phyloP scores from a whole-genome alignment of 116 monocot genomes.

The Cymodocea nodosa region DNA sequence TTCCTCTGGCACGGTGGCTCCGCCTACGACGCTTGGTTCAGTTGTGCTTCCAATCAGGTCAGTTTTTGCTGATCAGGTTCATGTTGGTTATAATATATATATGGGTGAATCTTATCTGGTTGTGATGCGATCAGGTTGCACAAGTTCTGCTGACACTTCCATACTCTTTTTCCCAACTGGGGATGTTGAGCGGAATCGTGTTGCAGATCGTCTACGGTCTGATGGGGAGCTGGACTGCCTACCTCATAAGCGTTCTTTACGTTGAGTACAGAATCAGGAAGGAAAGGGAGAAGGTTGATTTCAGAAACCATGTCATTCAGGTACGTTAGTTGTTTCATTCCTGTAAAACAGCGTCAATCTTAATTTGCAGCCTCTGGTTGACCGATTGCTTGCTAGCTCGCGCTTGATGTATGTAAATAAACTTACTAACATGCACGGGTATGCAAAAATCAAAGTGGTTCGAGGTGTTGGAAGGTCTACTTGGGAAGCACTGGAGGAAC shows the following conservation, averaged over 20 bases:
- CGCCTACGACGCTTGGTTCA: conserved; percentile 93
- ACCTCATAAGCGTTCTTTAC: conserved; percentile 83
- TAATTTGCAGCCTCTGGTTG: too few species aligned
- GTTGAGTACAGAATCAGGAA: conserved; percentile 88
- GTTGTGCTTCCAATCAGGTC: conserved; percentile 98
- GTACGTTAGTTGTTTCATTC: too few species aligned
- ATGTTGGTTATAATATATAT: neutral
- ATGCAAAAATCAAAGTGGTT: conserved; percentile 46
- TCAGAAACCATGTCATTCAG: conserved; percentile 93
- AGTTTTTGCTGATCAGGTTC: neutral
- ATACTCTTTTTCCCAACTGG: conserved; percentile 94
- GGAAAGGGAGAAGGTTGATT: conserved; percentile 93
- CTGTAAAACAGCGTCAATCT: too few species aligned
- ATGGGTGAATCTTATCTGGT: neutral
- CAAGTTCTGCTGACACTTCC: conserved; percentile 90
- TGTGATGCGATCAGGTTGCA: conserved; percentile 44
- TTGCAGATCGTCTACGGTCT: conserved; percentile 86
- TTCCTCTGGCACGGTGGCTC: conserved; percentile 96
- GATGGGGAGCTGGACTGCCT: conserved; percentile 94
- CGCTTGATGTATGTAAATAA: too few species aligned
- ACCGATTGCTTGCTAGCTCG: too few species aligned
- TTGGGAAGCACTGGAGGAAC: conserved; percentile 95
- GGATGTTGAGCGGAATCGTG: conserved; percentile 69
- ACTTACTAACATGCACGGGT: too few species aligned
- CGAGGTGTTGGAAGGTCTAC: conserved; percentile 83